Evolutionary conservation across 352 stramenopile genomes (phyloP), one percentile per base, ranked within the genome.

Genomic region (Phytopythium delawarense): DNA sequence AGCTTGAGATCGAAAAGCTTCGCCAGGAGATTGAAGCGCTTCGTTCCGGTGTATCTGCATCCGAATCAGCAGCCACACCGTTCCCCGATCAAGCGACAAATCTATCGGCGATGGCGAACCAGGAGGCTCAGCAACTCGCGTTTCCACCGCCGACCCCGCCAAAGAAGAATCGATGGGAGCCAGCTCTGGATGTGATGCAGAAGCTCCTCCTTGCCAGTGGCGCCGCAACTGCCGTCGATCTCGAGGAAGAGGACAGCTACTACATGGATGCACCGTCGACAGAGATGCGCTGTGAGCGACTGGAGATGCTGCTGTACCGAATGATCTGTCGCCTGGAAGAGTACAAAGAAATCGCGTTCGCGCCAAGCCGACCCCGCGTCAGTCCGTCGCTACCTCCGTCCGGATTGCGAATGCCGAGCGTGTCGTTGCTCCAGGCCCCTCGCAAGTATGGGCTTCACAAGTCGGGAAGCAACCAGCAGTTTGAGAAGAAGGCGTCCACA

Each of bases 321-420:
- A 94, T 94, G 83, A 90, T 94, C 57, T 94, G 85, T 49, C 79
- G 85, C 8, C 89, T 88, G 62, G 85, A 94, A 70, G 85, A 94
- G 62, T 88, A 91, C 55, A 91, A 91, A 56, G 78, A 84, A 45
- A 66, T 87, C 39, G 75, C 81, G 9, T 91, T 86, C 34, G 70
- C 79, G 32, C 75, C 72, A 4, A 63, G 79, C 28, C 77, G 77
- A 52, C 66, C 69, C 30, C 71, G 53, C 42, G 37, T 56, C n/a
- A 62, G 34, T n/a, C 63, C 28, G 16, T 4, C 49, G 51, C 48
- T 59, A 39, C 51, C 63, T 28, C 44, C 64, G 7, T 84, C 76
- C 25, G 67, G 75, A 35, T 59, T 90, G 42, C 72, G 72, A 45
- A 68, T 74, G n/a, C 74, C 79, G 1, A 85, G 67, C 46, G 72